Evolutionary conservation across 164 flowering plant genomes (phyloP), one percentile per base, ranked within the genome.

Genomic region (Hamamelis virginiana): DNA sequence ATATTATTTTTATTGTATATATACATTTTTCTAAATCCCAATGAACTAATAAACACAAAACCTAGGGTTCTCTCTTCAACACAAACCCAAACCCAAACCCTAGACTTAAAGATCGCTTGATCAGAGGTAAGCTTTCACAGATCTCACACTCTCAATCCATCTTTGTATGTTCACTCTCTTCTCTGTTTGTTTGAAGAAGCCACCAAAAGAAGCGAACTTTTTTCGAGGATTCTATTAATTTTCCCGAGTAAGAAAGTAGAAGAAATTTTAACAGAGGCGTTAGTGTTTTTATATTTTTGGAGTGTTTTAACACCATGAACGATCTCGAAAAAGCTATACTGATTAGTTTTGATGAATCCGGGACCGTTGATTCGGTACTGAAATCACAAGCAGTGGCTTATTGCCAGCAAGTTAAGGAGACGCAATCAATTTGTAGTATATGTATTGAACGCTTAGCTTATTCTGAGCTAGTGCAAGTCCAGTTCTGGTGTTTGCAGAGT

Each of bases 401-500:
- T 72, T 84, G 92, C 68, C 87, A 89, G 64, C 88, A 87, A 66
- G 52, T 86, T 19, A 93, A 89, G 67, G 91, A 85, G 13, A 67
- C 74, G 19, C 83, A 86, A 1, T 76, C 87, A 13, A 79, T 91
- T 8, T 87, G 83, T 64, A 81, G 86, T 9, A 33, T 90, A 14
- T 93, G 97, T 60, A 72, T 93, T 10, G 91, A 91, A 50, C 84
- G 87, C 9, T 62, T 96, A 69, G 79, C 86, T 10, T 79, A 62
- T 51, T 82, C 86, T 23, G 80, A 81, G 26, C 75, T 81, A 14
- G 81, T 79, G 44, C 89, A 89, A 66, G 97, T 96, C 21, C 97
- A 89, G 88, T 96, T 96, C 72, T 96, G 99, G 99, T 90, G 94
- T 69, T 81, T 96, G 62, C 98, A 96, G 77, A 80, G 91, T 25